phyloP scores from a whole-genome alignment of 208 protist genomes.

The Leishmania turanica region DNA sequence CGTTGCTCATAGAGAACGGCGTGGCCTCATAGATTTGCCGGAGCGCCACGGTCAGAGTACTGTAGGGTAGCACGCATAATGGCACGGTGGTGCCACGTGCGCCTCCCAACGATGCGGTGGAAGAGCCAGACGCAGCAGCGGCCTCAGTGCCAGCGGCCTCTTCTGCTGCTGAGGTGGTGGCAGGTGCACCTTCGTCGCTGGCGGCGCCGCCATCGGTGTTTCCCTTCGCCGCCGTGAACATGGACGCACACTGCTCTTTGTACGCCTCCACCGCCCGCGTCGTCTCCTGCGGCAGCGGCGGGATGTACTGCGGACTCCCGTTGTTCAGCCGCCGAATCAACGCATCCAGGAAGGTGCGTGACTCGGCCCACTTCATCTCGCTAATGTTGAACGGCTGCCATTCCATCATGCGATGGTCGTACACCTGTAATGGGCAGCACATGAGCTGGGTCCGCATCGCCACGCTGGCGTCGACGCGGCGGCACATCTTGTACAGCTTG shows the following conservation, averaged over 20 bases:
- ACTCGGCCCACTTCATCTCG: constrained; percentile 59
- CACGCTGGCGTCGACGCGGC: constrained; percentile 49
- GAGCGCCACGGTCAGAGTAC: constrained; percentile 34
- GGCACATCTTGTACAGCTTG: constrained; percentile 69
- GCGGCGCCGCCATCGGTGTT: background rate
- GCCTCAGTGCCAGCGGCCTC: background rate
- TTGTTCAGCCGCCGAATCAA: constrained; percentile 78
- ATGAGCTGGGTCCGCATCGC: constrained; percentile 65
- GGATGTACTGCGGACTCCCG: constrained; percentile 66
- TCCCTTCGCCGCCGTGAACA: constrained; percentile 8
- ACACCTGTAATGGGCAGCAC: constrained; percentile 59
- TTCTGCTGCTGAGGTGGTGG: background rate
- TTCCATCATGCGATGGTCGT: constrained; percentile 55
- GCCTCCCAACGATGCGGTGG: constrained; percentile 5
- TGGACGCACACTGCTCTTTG: constrained; percentile 15
- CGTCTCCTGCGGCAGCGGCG: constrained; percentile 33
- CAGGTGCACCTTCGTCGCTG: background rate
- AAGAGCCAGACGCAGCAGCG: background rate
- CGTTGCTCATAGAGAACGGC: constrained; percentile 63
- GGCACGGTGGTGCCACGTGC: constrained; percentile 23
- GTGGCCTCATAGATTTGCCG: constrained; percentile 62
- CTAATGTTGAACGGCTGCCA: constrained; percentile 59
- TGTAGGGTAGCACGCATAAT: constrained; percentile 45
- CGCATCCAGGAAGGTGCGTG: constrained; percentile 68
- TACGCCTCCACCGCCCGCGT: constrained; percentile 17